A percentile compares a stretch with the other conserved stretches of the same genome.
phyloP scores from a whole-genome alignment of 2,329 filamentous ascomycete species.

The Blastomyces gilchristii region DNA sequence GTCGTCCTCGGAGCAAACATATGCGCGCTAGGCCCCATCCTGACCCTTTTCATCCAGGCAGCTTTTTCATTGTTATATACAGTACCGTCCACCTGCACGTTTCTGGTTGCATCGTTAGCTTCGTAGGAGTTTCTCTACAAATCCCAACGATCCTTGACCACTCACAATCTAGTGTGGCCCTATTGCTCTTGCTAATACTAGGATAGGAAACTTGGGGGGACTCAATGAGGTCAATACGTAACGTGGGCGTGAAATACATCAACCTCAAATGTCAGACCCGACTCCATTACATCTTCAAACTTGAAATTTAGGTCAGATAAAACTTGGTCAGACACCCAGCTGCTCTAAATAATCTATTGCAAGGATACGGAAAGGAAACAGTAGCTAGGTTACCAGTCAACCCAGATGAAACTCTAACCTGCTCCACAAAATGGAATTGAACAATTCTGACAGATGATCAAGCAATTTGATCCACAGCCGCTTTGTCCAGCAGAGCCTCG shows the following conservation, averaged over 20 bases:
- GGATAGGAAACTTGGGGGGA: not conserved
- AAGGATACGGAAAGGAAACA: too few relatives aligned
- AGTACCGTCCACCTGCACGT: too few relatives aligned
- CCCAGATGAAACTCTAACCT: not conserved
- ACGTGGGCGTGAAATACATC: too few relatives aligned
- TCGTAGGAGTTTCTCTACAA: not conserved
- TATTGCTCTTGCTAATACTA: not conserved
- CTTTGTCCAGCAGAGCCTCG: too few relatives aligned
- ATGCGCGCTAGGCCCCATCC: not conserved
- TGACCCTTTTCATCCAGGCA: not conserved
- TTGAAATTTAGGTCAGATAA: not conserved
- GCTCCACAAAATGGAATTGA: not conserved
- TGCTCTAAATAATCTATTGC: not conserved
- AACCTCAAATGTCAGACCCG: not conserved
- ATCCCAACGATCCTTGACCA: not conserved
- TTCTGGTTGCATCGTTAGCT: not conserved
- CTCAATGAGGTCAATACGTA: too few relatives aligned
- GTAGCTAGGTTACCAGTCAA: not conserved
- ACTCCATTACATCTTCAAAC: not conserved
- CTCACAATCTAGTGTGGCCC: not conserved
- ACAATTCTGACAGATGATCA: not conserved
- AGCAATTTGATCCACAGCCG: too few relatives aligned
- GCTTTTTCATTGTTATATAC: too few relatives aligned
- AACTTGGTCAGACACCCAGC: not conserved
- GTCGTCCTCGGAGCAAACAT: conserved; percentile 20